Percentiles rank a stretch among this genome's conserved stretches.
Evolutionary conservation across 2,329 filamentous ascomycete species (phyloP).

Genomic region (Fusarium xyrophilum): DNA sequence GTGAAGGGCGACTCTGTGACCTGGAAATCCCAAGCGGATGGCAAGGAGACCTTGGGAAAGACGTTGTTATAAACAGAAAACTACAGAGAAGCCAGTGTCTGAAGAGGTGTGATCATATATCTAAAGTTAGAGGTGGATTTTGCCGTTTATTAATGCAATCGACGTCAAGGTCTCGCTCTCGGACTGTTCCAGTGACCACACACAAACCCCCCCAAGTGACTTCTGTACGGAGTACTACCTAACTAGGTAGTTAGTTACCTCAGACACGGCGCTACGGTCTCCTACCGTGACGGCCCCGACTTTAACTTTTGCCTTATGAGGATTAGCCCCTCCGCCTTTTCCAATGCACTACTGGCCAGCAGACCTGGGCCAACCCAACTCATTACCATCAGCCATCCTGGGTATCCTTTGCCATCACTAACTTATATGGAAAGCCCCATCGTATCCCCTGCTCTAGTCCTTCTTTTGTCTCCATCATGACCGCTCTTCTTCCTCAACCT

Average conservation of each 20-base stretch:
- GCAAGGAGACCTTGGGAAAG: neutral
- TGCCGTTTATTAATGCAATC: neutral
- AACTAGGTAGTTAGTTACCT: neutral
- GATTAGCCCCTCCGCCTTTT: conserved; percentile 32
- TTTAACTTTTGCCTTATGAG: conserved; percentile 21
- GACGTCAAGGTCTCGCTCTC: conserved; percentile 9
- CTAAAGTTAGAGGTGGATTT: neutral
- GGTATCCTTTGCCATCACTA: conserved; percentile 22
- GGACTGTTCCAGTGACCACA: conserved; percentile 22
- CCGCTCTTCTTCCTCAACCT: conserved; percentile 33
- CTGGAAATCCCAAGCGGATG: neutral
- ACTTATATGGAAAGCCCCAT: conserved; percentile 38
- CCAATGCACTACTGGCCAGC: conserved; percentile 31
- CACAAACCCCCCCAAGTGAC: conserved; percentile 4
- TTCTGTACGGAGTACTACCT: neutral
- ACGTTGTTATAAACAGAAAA: neutral
- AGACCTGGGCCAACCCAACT: conserved; percentile 12
- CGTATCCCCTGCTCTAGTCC: conserved; percentile 33
- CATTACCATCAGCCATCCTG: conserved; percentile 16
- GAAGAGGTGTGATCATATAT: neutral
- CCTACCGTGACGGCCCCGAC: conserved; percentile 27
- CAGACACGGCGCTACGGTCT: conserved; percentile 22
- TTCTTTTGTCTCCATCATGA: conserved; percentile 35
- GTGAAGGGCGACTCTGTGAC: neutral
- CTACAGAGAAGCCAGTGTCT: neutral